These are phyloP conservation scores for Russula virescens DNA, from an alignment of 768 basidiomycete genomes.

Conservation along the genomic window DNA sequence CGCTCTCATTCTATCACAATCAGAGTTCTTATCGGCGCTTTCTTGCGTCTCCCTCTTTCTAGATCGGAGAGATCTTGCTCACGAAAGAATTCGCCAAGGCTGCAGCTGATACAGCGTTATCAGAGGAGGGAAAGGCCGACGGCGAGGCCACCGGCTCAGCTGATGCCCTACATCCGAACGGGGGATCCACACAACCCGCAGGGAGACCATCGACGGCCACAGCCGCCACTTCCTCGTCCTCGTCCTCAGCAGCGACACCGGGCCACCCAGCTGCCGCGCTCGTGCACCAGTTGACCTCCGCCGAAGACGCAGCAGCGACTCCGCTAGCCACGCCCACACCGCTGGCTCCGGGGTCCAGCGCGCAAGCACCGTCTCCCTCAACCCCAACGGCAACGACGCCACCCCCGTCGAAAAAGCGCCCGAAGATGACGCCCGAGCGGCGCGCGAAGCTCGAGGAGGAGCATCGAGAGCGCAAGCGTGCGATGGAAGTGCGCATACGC, in stretches of 20 bases:
- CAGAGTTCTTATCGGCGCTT: slow-evolving; percentile 5
- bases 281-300: not conserved
- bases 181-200: not conserved
- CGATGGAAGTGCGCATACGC: slow-evolving; percentile 72
- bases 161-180: not conserved
- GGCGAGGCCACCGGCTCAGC: slow-evolving; percentile 24
- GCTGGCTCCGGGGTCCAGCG: slow-evolving; percentile 9
- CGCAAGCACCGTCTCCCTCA: slow-evolving; percentile 26
- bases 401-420: slow-evolving; percentile 31
- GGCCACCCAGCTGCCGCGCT: not conserved
- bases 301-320: not conserved
- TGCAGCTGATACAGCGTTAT: slow-evolving; percentile 82
- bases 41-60: not conserved
- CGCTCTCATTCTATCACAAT: not conserved
- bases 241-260: not conserved
- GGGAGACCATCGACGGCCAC: not conserved
- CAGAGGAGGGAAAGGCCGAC: slow-evolving; percentile 88
- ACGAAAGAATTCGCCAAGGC: slow-evolving; percentile 91
- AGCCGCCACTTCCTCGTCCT: not conserved
- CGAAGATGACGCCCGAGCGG: slow-evolving; percentile 74
- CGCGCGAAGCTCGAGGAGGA: slow-evolving; percentile 76
- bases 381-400: slow-evolving; percentile 1
- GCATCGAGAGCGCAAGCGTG: slow-evolving; percentile 74
- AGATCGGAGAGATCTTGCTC: slow-evolving; percentile 96
- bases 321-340: slow-evolving; percentile 8